Conservation (phyloP, 257 asterid species). For the Fraxinus americana region DNA sequence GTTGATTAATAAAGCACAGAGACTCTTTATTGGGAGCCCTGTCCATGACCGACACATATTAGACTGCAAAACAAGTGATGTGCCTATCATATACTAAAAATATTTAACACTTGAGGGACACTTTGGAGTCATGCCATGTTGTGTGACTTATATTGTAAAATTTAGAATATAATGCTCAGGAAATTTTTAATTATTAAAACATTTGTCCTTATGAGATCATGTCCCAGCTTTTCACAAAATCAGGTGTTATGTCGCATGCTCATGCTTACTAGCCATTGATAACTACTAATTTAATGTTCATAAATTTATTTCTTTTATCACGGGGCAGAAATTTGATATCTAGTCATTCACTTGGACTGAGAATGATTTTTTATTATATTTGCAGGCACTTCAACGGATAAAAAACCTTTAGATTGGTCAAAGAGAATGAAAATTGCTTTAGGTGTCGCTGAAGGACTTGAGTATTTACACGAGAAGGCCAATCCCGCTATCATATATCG, state of each 20-base stretch:
- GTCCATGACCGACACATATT: background rate
- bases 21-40: too few relatives aligned
- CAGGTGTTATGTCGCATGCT: background rate
- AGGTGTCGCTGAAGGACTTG: constrained; percentile 1
- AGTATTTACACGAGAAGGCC: constrained; percentile 4
- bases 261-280: background rate
- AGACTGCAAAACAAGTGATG: background rate
- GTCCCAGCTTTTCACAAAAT: background rate
- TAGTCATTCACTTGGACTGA: background rate
- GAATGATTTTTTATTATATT: background rate
- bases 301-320: background rate
- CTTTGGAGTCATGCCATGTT: background rate
- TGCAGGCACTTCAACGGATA: background rate
- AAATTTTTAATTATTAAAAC: too few relatives aligned
- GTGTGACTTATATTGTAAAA: background rate
- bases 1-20: background rate
- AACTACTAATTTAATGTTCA: background rate
- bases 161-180: background rate
- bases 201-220: background rate
- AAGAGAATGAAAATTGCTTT: constrained; percentile 2
- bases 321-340: background rate
- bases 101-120: background rate
- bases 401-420: background rate
- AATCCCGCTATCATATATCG: background rate
- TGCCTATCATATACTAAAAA: too few relatives aligned